Base-by-base conservation (phyloP, 768 basidiomycete species). In the Suillus americanus region DNA sequence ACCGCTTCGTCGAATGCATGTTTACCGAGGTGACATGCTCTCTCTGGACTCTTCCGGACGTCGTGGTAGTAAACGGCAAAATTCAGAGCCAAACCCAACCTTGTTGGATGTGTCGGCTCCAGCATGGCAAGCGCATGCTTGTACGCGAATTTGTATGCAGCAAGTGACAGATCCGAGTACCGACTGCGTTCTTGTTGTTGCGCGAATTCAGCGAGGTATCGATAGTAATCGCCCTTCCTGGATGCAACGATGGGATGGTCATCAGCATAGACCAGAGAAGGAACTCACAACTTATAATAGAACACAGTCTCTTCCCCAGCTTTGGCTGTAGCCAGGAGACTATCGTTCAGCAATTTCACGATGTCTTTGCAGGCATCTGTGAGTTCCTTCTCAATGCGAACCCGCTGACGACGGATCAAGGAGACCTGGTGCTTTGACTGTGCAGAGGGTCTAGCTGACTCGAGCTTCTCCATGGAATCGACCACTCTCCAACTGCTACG, bases 11-110 rank as follows among this genome's bases (percentile, higher is more conserved):
- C 94, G 75, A 96, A 94, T 4, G 94, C 94, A 73, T 92, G 91
- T 79, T 95, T 95, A 60, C 92, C 94, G 64, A 95, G 82, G 74
- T 91, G 90, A 75, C 92, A 94, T 38, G 94, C 94, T 67, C 91
- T 83, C 72, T 93, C 91, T 30, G 94, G 92, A 73, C 89, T 91
- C 76, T 89, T 88, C 68, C 87, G 84, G 71, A 95, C 92, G 75
- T 95, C 84, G 75, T 94, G 94, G 76, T 91, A 95, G 81, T 92
- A 96, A 60, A 96, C 94, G n/a, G 92, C 89, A 79, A 96, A 95
- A 80, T 95, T 96, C 71, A 96, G 83, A 40, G 94, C 93, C 60
- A 96, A 81, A 41, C 94, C 94, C 64, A 96, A 81, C 70, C 93
- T 86, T 66, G 94, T 95, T 63, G 94, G 93, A 78, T 95, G 91